Percentiles rank a stretch among this genome's conserved stretches.
phyloP scores from a whole-genome alignment of 345 rosid genomes.

The Rhizophora mangle region DNA sequence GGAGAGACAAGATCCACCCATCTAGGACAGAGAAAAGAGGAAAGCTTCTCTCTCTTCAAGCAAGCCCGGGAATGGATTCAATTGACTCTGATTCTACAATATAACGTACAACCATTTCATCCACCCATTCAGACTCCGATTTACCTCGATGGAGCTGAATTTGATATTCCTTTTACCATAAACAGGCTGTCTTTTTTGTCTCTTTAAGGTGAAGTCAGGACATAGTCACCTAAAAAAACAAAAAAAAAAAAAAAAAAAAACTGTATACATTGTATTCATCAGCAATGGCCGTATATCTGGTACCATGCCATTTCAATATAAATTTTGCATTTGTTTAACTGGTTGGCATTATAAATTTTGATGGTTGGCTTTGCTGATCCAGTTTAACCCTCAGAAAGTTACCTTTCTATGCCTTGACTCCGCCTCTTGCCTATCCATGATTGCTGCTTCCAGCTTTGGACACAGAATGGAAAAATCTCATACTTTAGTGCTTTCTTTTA shows the following conservation, averaged over 20 bases:
- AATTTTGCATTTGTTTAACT: neutral
- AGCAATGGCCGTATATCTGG: no score
- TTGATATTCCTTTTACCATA: no score
- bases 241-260: no score
- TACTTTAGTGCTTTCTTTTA: constrained; percentile 12
- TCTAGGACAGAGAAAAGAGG: constrained; percentile 10
- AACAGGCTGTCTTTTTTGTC: no score
- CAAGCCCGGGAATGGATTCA: constrained; percentile 5
- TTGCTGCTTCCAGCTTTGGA: constrained; percentile 15
- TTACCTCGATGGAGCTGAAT: no score
- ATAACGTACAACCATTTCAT: neutral
- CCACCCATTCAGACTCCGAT: neutral
- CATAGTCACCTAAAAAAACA: no score
- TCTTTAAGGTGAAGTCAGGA: no score
- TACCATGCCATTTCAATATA: neutral
- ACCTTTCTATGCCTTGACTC: constrained; percentile 13
- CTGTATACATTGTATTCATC: no score
- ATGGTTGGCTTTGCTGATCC: constrained; percentile 7
- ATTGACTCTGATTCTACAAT: neutral
- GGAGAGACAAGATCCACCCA: constrained; percentile 31
- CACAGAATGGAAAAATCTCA: constrained; percentile 11
- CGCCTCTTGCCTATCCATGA: neutral
- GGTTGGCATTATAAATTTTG: neutral
- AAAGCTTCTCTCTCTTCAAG: constrained; percentile 19
- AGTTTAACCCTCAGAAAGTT: constrained; percentile 8